Percentiles rank a stretch among this genome's conserved stretches.
These are phyloP conservation scores for Lactarius hatsudake DNA, from an alignment of 768 basidiomycete species.

Conservation along the genomic window DNA sequence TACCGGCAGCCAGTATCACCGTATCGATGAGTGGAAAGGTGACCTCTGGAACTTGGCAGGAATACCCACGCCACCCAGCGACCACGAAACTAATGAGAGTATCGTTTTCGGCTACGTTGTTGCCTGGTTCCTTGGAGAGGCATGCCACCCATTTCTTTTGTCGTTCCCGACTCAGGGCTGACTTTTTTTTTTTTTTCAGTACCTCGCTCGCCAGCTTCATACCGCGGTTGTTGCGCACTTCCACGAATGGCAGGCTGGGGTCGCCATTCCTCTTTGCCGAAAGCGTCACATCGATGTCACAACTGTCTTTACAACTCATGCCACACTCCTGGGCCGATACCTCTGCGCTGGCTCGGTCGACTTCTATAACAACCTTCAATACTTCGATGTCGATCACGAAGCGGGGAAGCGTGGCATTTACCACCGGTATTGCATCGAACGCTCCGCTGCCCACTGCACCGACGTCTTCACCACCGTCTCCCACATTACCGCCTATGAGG, in stretches of 20 bases:
- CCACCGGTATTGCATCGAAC: slow-evolving; percentile 96
- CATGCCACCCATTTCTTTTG: slow-evolving; percentile 37
- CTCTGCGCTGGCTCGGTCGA: slow-evolving; percentile 98
- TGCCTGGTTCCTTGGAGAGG: slow-evolving; percentile 99
- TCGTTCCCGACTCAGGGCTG: slow-evolving; percentile 2
- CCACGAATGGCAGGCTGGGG: slow-evolving; percentile 99
- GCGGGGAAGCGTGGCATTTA: slow-evolving; percentile 99
- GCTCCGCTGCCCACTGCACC: slow-evolving; percentile 89
- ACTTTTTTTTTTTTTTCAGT: slow-evolving; percentile 44
- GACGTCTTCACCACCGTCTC: slow-evolving; percentile 99
- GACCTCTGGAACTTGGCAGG: slow-evolving; percentile 99
- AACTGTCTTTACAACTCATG: slow-evolving; percentile 98
- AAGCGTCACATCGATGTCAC: slow-evolving; percentile 98
- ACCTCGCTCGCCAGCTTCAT: slow-evolving; percentile 72
- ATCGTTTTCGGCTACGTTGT: slow-evolving; percentile 97
- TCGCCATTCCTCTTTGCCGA: slow-evolving; percentile 90
- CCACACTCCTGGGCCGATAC: slow-evolving; percentile 96
- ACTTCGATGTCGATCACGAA: slow-evolving; percentile 99
- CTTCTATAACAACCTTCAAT: slow-evolving; percentile 99
- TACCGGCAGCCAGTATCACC: slow-evolving; percentile 80
- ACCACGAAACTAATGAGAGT: slow-evolving; percentile 97
- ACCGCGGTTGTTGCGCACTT: slow-evolving; percentile 96
- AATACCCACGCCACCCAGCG: slow-evolving; percentile 94
- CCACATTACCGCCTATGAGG: slow-evolving; percentile 97
- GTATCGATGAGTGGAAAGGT: slow-evolving; percentile 97